Conservation (phyloP, 768 basidiomycete genomes). For the Scleroderma citrinum region DNA sequence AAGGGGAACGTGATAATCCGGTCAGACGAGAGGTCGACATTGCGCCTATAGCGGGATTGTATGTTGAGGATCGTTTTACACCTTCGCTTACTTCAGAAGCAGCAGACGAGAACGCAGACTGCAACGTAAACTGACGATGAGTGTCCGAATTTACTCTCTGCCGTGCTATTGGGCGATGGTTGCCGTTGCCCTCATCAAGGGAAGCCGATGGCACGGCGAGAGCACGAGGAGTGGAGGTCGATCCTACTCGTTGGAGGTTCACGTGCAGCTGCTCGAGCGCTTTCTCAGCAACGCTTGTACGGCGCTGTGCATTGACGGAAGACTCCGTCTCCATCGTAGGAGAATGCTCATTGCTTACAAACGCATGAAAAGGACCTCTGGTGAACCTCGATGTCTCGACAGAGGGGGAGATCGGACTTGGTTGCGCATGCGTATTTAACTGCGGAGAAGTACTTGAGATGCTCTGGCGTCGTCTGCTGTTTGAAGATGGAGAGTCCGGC, state of each 20-base stretch:
- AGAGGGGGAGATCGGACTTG: constrained; percentile 5
- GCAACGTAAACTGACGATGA: constrained; percentile 20
- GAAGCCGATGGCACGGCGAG: constrained; percentile 12
- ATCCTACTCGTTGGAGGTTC: constrained; percentile 44
- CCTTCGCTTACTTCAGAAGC: constrained; percentile 16
- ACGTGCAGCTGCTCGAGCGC: constrained; percentile 60
- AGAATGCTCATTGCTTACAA: constrained; percentile 19
- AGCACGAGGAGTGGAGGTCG: constrained; percentile 9
- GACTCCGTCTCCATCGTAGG: constrained; percentile 32
- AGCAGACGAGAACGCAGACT: constrained; percentile 1
- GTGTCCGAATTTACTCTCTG: constrained; percentile 25
- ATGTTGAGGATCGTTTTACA: constrained; percentile 17
- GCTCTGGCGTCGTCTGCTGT: constrained; percentile 26
- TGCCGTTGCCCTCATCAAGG: constrained; percentile 11
- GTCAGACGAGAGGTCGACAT: constrained; percentile 38
- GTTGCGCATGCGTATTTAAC: constrained; percentile 9
- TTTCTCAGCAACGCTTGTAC: constrained; percentile 63
- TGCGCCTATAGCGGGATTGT: constrained; percentile 18
- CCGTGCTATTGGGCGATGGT: constrained; percentile 12
- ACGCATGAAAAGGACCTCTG: constrained; percentile 17
- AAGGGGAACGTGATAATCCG: constrained; percentile 51
- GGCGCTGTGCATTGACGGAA: constrained; percentile 30
- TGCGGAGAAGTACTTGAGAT: constrained; percentile 16
- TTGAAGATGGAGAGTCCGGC: constrained; percentile 26
- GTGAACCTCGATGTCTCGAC: constrained; percentile 11